Percentiles rank a stretch among this genome's conserved stretches.
Evolutionary conservation across 352 stramenopile species (phyloP).

Genomic region (Pythium grandisporangium): DNA sequence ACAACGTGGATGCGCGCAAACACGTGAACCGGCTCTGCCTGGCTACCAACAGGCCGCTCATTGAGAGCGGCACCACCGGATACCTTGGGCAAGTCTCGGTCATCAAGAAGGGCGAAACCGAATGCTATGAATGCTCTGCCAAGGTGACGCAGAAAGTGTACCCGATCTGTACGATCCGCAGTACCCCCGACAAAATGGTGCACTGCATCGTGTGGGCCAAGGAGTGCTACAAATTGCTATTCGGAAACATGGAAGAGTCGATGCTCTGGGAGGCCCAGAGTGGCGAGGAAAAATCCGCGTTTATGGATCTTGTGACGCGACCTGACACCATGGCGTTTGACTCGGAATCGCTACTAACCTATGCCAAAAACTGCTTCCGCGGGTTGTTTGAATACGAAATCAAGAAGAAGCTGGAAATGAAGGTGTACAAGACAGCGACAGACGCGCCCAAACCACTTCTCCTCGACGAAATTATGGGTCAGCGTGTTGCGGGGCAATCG

Average conservation of each 20-base stretch:
- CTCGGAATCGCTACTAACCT: conserved; percentile 32
- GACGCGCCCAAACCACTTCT: conserved; percentile 82
- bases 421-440: conserved; percentile 93
- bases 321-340: conserved; percentile 31
- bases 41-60: conserved; percentile 67
- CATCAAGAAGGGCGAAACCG: conserved; percentile 95
- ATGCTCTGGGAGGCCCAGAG: conserved; percentile 94
- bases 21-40: conserved; percentile 99
- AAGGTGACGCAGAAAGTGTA: conserved; percentile 96
- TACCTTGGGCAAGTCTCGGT: conserved; percentile 97
- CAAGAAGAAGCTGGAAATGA: conserved; percentile 93
- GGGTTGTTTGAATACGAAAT: conserved; percentile 95
- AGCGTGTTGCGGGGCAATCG: not conserved
- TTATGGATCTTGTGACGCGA: conserved; percentile 68
- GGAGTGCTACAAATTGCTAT: conserved; percentile 85
- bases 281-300: conserved; percentile 78
- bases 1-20: conserved; percentile 98
- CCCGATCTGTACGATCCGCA: conserved; percentile 99
- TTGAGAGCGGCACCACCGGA: conserved; percentile 98
- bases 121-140: conserved; percentile 99
- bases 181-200: conserved; percentile 98
- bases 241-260: conserved; percentile 77
- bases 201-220: conserved; percentile 99
- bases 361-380: conserved; percentile 72
- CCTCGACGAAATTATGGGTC: conserved; percentile 50